Base-by-base conservation (phyloP, 805 yeast species). In the Jamesozyma rosinii region DNA sequence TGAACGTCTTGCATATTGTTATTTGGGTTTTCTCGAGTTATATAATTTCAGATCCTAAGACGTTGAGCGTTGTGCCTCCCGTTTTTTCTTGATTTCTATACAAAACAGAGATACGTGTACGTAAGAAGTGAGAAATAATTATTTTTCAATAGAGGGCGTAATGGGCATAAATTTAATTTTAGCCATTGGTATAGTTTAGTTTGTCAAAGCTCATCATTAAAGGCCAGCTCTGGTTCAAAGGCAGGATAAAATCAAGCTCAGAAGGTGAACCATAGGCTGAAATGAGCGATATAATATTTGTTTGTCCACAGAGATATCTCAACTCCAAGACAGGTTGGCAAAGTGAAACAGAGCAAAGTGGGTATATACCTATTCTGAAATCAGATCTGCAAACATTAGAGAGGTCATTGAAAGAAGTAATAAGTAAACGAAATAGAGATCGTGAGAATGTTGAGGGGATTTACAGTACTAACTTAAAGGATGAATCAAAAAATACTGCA, bases 241-340 rank as follows among this genome's bases (percentile, higher is more conserved):
- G n/a, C n/a, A n/a, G n/a, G n/a, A n/a, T n/a, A n/a, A n/a, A n/a
- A n/a, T n/a, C n/a, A n/a, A n/a, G n/a, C n/a, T n/a, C n/a, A n/a
- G n/a, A n/a, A n/a, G n/a, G n/a, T n/a, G n/a, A n/a, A n/a, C n/a
- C n/a, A n/a, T n/a, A n/a, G n/a, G n/a, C n/a, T n/a, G n/a, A n/a
- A 30, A 57, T 55, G 59, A 46, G 50, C 38, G 52, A 52, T 20
- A 40, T 58, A 27, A 41, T 58, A 13, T 59, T 49, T 37, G 63
- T 59, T 3, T 56, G 58, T 5, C 62, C 64, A 1, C 53, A 49
- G 15, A 41, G 49, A 4, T 59, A 54, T 41, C 41, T 56, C n/a
- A 21, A 40, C 2, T 47, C 56, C 5, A 48, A 51, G 5, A 35
- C 35, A 20, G 39, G 37, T 26, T 58, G 61, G 61, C 48, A 52